Conservation (phyloP, 1,139 yeast species). For the Diutina catenulata region DNA sequence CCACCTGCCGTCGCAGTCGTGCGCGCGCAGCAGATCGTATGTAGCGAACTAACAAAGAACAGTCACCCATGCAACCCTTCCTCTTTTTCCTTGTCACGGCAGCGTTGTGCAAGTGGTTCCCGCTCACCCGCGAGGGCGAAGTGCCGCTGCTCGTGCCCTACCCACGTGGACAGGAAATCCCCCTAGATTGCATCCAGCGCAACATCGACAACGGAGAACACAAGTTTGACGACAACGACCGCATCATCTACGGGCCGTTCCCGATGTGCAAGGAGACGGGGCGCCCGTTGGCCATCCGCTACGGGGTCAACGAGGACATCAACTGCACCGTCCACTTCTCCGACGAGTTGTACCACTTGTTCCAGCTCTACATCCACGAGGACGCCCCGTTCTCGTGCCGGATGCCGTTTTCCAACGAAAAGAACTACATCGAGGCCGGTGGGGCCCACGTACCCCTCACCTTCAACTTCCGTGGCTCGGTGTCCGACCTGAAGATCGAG, state of each 20-base stretch:
- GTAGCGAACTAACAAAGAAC: too few relatives aligned
- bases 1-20: too few relatives aligned
- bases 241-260: slow-evolving; percentile 46
- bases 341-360: slow-evolving; percentile 62
- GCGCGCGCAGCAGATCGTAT: too few relatives aligned
- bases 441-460: slow-evolving; percentile 51
- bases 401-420: slow-evolving; percentile 37
- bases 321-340: slow-evolving; percentile 53
- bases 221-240: slow-evolving; percentile 46
- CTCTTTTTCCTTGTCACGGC: too few relatives aligned
- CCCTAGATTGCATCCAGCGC: slow-evolving; percentile 52
- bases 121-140: slow-evolving; percentile 24
- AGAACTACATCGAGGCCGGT: slow-evolving; percentile 30
- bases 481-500: slow-evolving; percentile 61
- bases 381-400: slow-evolving; percentile 70
- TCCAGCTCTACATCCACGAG: slow-evolving; percentile 66
- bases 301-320: slow-evolving; percentile 39
- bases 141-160: slow-evolving; percentile 30
- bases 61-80: too few relatives aligned
- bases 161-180: slow-evolving; percentile 30
- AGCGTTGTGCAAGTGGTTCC: slow-evolving; percentile 28
- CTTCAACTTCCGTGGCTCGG: slow-evolving; percentile 55
- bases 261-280: slow-evolving; percentile 58
- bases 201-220: slow-evolving; percentile 72
- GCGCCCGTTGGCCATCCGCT: slow-evolving; percentile 40